Evolutionary conservation across 2,329 filamentous ascomycete genomes (phyloP).

Genomic region (Cladosporium sp.): DNA sequence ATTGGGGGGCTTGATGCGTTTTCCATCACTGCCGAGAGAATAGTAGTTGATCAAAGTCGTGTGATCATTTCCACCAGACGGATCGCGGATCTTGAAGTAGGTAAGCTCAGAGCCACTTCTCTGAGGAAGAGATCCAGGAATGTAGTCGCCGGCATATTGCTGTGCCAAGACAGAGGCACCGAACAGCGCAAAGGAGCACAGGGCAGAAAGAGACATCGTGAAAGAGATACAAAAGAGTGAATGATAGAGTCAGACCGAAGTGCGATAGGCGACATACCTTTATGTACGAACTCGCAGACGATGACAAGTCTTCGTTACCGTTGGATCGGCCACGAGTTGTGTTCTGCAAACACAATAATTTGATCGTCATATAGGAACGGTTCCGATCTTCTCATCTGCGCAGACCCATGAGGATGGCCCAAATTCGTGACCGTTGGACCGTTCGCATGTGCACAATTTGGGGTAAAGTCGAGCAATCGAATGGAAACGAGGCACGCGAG

Average conservation of each 20-base stretch:
- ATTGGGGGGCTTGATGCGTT: slow-evolving; percentile 20
- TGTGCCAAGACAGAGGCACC: slow-evolving; percentile 15
- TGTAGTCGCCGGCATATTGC: slow-evolving; percentile 24
- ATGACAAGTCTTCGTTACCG: neutral
- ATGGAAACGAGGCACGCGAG: neutral
- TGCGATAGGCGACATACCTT: neutral
- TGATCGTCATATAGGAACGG: neutral
- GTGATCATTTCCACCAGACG: slow-evolving; percentile 17
- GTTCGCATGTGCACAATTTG: neutral
- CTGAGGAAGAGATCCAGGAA: slow-evolving; percentile 19
- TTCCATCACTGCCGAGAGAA: slow-evolving; percentile 20
- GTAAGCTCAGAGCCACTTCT: slow-evolving; percentile 21
- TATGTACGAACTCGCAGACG: neutral
- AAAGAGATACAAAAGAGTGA: neutral
- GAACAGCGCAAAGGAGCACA: neutral
- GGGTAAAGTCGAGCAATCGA: neutral
- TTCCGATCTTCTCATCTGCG: neutral
- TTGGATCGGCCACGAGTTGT: neutral
- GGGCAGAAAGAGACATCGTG: neutral
- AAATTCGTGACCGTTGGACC: neutral
- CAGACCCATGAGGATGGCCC: neutral
- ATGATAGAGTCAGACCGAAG: neutral
- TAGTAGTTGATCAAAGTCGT: slow-evolving; percentile 32
- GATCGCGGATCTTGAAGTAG: slow-evolving; percentile 32
- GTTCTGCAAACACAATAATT: neutral